Evolutionary conservation across 108 stramenopile genomes (phyloP), one percentile per base, ranked within the genome.

Genomic region (Nitzschia inconspicua): DNA sequence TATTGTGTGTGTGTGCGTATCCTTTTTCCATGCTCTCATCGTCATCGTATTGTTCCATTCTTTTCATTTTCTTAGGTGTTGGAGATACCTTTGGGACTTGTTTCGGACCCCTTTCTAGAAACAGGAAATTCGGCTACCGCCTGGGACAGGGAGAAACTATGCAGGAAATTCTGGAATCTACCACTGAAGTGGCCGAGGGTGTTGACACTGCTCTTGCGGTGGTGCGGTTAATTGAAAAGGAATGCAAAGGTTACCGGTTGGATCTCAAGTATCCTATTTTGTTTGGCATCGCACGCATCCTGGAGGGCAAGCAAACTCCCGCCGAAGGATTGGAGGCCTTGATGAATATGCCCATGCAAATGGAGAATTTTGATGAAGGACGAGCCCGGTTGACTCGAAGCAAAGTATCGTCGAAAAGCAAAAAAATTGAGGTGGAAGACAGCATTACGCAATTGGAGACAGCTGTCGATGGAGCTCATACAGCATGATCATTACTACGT

Each of bases 81-180:
- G 97, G 97, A 13, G 97, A 98, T 68, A 96, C 97, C 4, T 98
- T 98, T 62, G 97, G 94, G 13, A 98, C 97, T 13, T 98, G 97
- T 66, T 98, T 98, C 50, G 97, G 97, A 2, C 97, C 97, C 11
- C 73, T 98, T 42, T 93, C 91, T 4, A 78, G 97, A 5, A 98
- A 98, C 72, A 85, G 97, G 18, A 80, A 87, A 48, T 91, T 96
- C 63, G 97, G 97, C 8, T 90, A 85, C 51, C 78, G 95, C 19
- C 76, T 98, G 8, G 97, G 95, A 7, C 82, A 95, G 63, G 97
- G 97, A 19, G 95, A 98, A 61, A 93, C 85, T 6, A 82, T 96
- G 65, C 83, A 91, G 44, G 88, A 96, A 56, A 96, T 96, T 41
- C 48, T 84, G 26, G 88, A 68, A 29, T 85, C 83, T 1, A 86